Base-by-base conservation (phyloP, 805 yeast genomes). In the Saturnispora sanitii region DNA sequence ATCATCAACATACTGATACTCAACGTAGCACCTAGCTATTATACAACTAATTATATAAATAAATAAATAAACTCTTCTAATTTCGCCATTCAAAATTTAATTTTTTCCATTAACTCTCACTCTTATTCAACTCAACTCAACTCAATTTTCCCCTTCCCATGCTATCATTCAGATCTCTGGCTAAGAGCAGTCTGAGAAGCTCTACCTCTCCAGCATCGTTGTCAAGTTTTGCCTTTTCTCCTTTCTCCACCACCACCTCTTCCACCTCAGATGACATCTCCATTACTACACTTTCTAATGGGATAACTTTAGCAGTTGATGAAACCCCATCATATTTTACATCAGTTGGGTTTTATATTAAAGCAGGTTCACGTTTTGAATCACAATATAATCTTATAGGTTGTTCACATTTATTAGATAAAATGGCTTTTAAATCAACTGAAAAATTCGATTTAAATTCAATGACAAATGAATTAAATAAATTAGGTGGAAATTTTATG, bases 401-500 rank as follows among this genome's bases (percentile, higher is more conserved):
- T 1, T 67, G 80, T 36, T 78, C 94, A 5, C 97, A 92, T 58
- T 61, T 92, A 22, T 64, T 79, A 52, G 97, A 90, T 57, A 71
- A 96, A 44, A 61, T 92, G 55, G 90, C 97, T 0, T 92, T 78
- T 69, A 79, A 79, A 54, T 75, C 85, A 4, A 81, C 90, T 0
- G 59, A 67, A 27, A 65, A 72, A 41, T 65, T 70, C 43, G 52
- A 73, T 2, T 88, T 85, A 2, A 62, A 69, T 33, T 71, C 80
- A 38, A 83, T 92, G 85, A 70, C 83, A 49, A 81, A 81, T 48
- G 71, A 71, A 17, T 65, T 92, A 46, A 87, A 86, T 43, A 67
- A 75, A 28, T 61, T 92, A 43, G 98, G 98, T 37, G 98, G 97
- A 12, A 90, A 87, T 58, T 87, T 82, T 61, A 88, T 85, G 77